Percentiles rank a stretch among this genome's conserved stretches.
These are phyloP conservation scores for Linum usitatissimum DNA, from an alignment of 345 rosid genomes.

Conservation along the genomic window DNA sequence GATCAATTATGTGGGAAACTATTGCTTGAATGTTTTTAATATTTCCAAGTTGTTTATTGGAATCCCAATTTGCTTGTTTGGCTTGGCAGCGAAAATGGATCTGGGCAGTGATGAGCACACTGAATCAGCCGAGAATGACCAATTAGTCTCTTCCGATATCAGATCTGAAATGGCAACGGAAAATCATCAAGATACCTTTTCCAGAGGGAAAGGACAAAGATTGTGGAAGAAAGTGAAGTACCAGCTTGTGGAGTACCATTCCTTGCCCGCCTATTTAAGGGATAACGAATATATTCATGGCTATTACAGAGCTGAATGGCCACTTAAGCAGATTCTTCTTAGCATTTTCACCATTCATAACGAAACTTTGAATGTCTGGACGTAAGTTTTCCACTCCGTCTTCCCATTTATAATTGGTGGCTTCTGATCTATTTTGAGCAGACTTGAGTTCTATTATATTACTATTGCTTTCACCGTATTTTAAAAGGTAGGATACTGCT, in stretches of 20 bases:
- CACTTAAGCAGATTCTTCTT: slow-evolving; percentile 68
- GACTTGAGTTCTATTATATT: neutral
- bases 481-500: too few relatives aligned
- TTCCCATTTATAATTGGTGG: neutral
- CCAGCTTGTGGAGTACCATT: slow-evolving; percentile 83
- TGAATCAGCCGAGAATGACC: slow-evolving; percentile 35
- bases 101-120: slow-evolving; percentile 15
- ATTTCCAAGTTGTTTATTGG: neutral
- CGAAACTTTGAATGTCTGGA: slow-evolving; percentile 93
- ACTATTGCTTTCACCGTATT: slow-evolving; percentile 6
- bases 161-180: slow-evolving; percentile 31
- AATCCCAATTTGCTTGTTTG: neutral
- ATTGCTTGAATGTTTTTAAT: neutral
- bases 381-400: slow-evolving; percentile 39
- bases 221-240: slow-evolving; percentile 81
- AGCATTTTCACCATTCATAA: slow-evolving; percentile 83
- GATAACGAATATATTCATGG: slow-evolving; percentile 83
- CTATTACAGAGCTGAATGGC: slow-evolving; percentile 91
- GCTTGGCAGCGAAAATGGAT: slow-evolving; percentile 27
- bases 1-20: neutral
- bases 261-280: slow-evolving; percentile 70
- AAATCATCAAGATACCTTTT: slow-evolving; percentile 19
- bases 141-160: slow-evolving; percentile 4
- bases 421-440: neutral
- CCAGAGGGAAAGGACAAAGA: slow-evolving; percentile 63